A percentile compares a stretch with the other conserved stretches of the same genome.
Conservation (phyloP, 441 rosid genomes). For the Gossypium schwendimanii region DNA sequence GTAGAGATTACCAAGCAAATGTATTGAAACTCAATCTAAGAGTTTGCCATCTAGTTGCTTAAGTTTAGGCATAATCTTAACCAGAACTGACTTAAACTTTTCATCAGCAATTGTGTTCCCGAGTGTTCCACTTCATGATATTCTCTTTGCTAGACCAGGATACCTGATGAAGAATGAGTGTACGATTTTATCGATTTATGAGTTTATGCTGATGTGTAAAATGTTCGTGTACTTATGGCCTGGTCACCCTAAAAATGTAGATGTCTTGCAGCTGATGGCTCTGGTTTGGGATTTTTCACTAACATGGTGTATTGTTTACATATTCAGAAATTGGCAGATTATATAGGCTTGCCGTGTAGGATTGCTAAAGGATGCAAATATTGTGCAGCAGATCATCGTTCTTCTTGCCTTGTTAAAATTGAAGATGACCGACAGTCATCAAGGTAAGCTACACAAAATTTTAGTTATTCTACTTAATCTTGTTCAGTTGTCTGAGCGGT, state of each 20-base stretch:
- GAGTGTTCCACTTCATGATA: not conserved
- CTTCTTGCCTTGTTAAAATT: constrained; percentile 92
- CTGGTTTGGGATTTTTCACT: not conserved
- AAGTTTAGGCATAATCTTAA: constrained; percentile 52
- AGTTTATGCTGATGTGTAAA: not conserved
- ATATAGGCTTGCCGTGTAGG: constrained; percentile 89
- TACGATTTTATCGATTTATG: not conserved
- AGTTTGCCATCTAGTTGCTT: constrained; percentile 53
- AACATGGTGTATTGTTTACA: constrained; percentile 7
- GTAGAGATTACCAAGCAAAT: not conserved
- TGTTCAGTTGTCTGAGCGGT: constrained; percentile 7
- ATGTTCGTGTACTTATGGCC: not conserved
- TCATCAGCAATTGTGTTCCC: constrained; percentile 47
- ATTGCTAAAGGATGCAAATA: constrained; percentile 91
- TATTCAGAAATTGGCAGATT: constrained; percentile 90
- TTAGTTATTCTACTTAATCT: not conserved
- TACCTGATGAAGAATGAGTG: not conserved
- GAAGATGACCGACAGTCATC: constrained; percentile 57
- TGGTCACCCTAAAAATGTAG: not conserved
- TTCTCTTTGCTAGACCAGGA: not conserved
- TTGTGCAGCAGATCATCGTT: constrained; percentile 72
- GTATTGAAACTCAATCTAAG: constrained; percentile 17
- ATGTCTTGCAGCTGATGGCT: not conserved
- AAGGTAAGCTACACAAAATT: constrained; percentile 34
- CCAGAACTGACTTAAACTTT: constrained; percentile 45